Percentiles rank a stretch among this genome's conserved stretches.
Evolutionary conservation across 441 rosid genomes (phyloP).

Genomic region (Populus hybrid): DNA sequence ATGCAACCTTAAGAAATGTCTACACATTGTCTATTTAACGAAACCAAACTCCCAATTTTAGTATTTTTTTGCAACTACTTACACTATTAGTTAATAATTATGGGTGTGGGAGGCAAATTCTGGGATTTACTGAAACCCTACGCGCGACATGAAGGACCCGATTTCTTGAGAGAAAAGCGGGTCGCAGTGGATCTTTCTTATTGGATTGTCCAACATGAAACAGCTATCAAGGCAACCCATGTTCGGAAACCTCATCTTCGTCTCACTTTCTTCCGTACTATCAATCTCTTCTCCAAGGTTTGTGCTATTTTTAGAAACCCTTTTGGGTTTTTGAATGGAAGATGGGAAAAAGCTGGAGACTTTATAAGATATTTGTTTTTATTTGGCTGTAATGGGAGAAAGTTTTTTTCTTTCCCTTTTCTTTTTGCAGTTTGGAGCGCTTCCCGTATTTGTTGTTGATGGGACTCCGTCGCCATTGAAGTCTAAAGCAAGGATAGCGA

Average conservation of each 20-base stretch:
- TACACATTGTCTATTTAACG: neutral
- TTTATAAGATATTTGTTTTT: neutral
- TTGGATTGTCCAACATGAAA: slow-evolving; percentile 85
- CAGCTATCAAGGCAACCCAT: slow-evolving; percentile 46
- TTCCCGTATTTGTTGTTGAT: slow-evolving; percentile 78
- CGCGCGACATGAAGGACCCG: slow-evolving; percentile 48
- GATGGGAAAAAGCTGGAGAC: neutral
- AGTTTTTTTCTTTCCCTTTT: neutral
- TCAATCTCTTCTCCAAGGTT: slow-evolving; percentile 84
- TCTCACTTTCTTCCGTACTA: slow-evolving; percentile 84
- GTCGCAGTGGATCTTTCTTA: slow-evolving; percentile 88
- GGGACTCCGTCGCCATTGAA: slow-evolving; percentile 86
- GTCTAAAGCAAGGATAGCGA: slow-evolving; percentile 56
- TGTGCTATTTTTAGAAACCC: neutral
- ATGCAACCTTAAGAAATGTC: neutral
- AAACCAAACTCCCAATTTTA: neutral
- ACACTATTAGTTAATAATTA: slow-evolving; percentile 4
- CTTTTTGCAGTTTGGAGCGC: slow-evolving; percentile 73
- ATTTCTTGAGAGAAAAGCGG: slow-evolving; percentile 62
- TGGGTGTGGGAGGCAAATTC: slow-evolving; percentile 89
- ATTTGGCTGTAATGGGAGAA: neutral
- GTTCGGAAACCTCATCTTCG: slow-evolving; percentile 64
- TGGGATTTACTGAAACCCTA: slow-evolving; percentile 83
- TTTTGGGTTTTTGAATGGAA: neutral
- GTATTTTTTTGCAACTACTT: neutral